phyloP scores from a whole-genome alignment of 495 filamentous ascomycete species.

The Penicillium herquei region DNA sequence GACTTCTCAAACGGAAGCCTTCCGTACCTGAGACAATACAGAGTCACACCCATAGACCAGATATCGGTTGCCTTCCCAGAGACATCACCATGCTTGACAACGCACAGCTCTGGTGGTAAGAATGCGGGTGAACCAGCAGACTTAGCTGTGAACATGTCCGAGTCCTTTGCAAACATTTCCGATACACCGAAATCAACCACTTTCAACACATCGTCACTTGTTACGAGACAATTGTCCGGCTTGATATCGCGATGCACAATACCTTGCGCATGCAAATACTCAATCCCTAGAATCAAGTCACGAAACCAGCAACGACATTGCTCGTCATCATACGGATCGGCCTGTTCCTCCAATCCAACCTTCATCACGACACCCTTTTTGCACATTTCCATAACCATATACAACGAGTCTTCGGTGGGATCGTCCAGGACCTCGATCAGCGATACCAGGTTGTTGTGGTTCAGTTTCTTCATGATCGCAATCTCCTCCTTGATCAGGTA shows the following conservation, averaged over 20 bases:
- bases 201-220: conserved; percentile 87
- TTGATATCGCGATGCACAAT: conserved; percentile 98
- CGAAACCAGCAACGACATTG: conserved; percentile 88
- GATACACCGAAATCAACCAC: conserved; percentile 98
- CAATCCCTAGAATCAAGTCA: conserved; percentile 92
- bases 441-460: conserved; percentile 89
- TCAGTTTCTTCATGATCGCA: conserved; percentile 98
- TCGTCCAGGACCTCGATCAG: conserved; percentile 94
- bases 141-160: conserved; percentile 89
- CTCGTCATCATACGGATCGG: conserved; percentile 82
- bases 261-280: conserved; percentile 94
- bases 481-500: conserved; percentile 94
- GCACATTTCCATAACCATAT: conserved; percentile 99
- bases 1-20: conserved; percentile 77
- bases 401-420: conserved; percentile 89
- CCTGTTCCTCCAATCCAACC: conserved; percentile 78
- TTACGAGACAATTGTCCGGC: conserved; percentile 91
- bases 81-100: conserved; percentile 83
- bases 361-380: conserved; percentile 98
- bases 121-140: conserved; percentile 95
- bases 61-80: conserved; percentile 90
- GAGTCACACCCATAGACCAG: conserved; percentile 97
- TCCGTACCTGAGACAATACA: conserved; percentile 92
- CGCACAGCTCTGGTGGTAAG: conserved; percentile 88
- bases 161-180: conserved; percentile 92